Base-by-base conservation (phyloP, 768 basidiomycete genomes). In the Coprinopsis marcescibilis region DNA sequence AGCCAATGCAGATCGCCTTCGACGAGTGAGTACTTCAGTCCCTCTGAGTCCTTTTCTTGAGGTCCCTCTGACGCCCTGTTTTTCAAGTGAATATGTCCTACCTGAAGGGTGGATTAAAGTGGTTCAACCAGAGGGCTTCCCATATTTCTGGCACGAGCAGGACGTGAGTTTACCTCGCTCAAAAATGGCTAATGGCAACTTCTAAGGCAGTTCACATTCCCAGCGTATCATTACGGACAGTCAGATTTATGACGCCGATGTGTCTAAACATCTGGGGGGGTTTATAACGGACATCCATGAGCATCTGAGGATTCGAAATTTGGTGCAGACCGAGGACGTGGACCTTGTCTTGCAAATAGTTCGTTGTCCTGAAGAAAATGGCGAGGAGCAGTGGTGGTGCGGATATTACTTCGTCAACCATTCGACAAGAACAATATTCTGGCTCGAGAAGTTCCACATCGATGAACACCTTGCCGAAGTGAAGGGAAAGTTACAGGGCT, bases 81-180 rank as follows among this genome's bases (percentile, higher is more conserved):
- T n/a, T n/a, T n/a, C n/a, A n/a, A n/a, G n/a, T n/a, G n/a, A n/a
- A n/a, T n/a, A 8, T 8, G 21, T 20, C 15, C 38, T 40, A 4
- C 62, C 58, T 15, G 24, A 20, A 14, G 73, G 67, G 1, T 83
- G 82, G 82, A 57, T 26, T 3, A 57, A 69, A 1, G 61, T 64
- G 25, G 61, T 65, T 2, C 81, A 83, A 52, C 80, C 83, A 1
- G 81, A 84, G 59, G 82, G 82, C 6, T 71, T 67, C 14, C 67
- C 73, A 12, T 85, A 82, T 54, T 84, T 77, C 45, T 70, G 68
- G 52, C 66, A 80, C 46, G 14, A 45, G 36, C 52, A 64, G 3
- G 69, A 69, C 60, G 80, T 79, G 41, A 13, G 68, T 54, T n/a
- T 23, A 12, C 10, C 25, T 34, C 20, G 15, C 21, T 33, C n/a